phyloP scores from a whole-genome alignment of 345 rosid genomes.

The Acer yangbiense region DNA sequence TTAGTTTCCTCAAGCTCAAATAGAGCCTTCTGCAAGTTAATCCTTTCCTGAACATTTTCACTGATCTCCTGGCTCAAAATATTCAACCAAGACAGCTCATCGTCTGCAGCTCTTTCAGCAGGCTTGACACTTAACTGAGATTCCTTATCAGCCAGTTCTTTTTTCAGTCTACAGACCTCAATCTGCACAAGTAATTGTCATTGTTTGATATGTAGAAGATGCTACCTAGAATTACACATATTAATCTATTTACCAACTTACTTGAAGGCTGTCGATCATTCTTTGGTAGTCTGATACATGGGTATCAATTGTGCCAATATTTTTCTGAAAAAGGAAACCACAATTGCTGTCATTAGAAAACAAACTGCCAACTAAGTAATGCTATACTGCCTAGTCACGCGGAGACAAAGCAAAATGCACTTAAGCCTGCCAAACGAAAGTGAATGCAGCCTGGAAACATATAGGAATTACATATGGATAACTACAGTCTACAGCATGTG shows the following conservation, averaged over 20 bases:
- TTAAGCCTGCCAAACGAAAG: not conserved
- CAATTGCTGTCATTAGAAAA: conserved; percentile 12
- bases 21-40: conserved; percentile 87
- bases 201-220: not conserved
- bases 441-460: not conserved
- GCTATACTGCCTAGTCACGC: not conserved
- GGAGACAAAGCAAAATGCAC: not conserved
- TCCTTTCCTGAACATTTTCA: conserved; percentile 95
- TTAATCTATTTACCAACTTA: conserved; percentile 26
- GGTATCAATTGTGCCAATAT: conserved; percentile 83
- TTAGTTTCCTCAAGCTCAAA: conserved; percentile 95
- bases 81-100: conserved; percentile 89
- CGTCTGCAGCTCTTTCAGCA: conserved; percentile 70
- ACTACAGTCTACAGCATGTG: not conserved
- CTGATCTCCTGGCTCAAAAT: conserved; percentile 86
- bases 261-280: conserved; percentile 98
- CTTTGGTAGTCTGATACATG: conserved; percentile 94
- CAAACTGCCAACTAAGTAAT: not conserved
- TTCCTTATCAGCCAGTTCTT: conserved; percentile 87
- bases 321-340: conserved; percentile 56
- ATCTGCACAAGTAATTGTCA: conserved; percentile 44
- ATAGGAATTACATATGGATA: not conserved
- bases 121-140: conserved; percentile 71
- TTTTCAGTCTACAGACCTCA: conserved; percentile 81
- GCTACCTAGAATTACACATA: not conserved